Base-by-base conservation (phyloP, 2,329 filamentous ascomycete genomes). In the Elsinoe australis region DNA sequence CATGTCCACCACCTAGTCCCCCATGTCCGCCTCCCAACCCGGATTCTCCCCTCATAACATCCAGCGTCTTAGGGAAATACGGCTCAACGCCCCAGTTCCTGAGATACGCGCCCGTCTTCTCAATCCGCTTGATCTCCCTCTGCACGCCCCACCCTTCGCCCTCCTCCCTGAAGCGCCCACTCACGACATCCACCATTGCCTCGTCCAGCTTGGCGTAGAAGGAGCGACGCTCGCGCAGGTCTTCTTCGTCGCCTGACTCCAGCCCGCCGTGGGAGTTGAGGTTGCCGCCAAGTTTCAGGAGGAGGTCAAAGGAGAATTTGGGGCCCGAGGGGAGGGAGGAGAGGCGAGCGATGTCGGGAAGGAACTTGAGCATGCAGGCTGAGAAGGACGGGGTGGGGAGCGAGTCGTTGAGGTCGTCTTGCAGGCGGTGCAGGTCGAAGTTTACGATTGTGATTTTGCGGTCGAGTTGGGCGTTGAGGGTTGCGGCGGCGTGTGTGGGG, bases 371-470 rank as follows among this genome's bases (percentile, higher is more conserved):
- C 70, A 75, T 74, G 55, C 72, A 72, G 10, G 70, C 70, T 47
- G 69, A 70, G 60, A 76, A 75, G 54, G 73, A 72, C 3, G 71
- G 66, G 4, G 70, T 70, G 15, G 71, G 71, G 45, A 75, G 72
- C 46, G 69, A 71, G 58, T 74, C 71, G 61, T 75, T 75, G 54
- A 75, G 67, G 55, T 74, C 71, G 60, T 76, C 72, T 59, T 75
- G 72, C 38, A 76, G 66, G 45, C 72, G 70, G 64, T 76, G 72
- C 3, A 76, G 70, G 58, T 75, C 72, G 58, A 75, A 75, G 64
- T 76, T 75, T 49, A 76, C 71, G 49, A 76, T 75, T 29, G 72
- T 75, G 63, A 76, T 76, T 56, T 75, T 75, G 67, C 72, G 72
- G 60, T 76, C 72, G 52, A 76, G 70, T 58, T 76, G 72, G n/a